Evolutionary conservation across 176 grass and related monocot genomes (phyloP).

Genomic region (Juncus inflexus): DNA sequence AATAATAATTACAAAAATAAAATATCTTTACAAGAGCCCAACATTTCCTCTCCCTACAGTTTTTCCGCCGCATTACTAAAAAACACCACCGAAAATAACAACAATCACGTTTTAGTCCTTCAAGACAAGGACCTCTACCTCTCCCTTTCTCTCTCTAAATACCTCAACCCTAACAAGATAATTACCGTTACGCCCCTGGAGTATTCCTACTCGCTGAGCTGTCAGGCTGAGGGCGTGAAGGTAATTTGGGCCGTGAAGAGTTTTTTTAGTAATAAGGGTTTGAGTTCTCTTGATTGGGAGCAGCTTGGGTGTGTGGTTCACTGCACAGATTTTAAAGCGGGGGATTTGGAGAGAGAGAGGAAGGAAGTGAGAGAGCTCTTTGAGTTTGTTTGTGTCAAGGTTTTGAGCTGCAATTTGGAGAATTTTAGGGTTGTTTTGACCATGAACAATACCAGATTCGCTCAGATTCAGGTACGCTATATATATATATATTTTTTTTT

Average conservation of each 20-base stretch:
- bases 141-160: slow-evolving; percentile 47
- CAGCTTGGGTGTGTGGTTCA: slow-evolving; percentile 51
- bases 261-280: slow-evolving; percentile 38
- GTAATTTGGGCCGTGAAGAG: slow-evolving; percentile 46
- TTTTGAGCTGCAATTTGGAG: slow-evolving; percentile 46
- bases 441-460: slow-evolving; percentile 72
- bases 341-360: slow-evolving; percentile 21
- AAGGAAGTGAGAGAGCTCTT: slow-evolving; percentile 59
- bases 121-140: slow-evolving; percentile 60
- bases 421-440: slow-evolving; percentile 59
- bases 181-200: slow-evolving; percentile 41
- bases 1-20: slow-evolving; percentile 10
- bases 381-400: slow-evolving; percentile 50
- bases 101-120: slow-evolving; percentile 50
- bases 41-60: slow-evolving; percentile 15
- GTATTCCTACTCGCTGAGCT: slow-evolving; percentile 24
- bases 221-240: slow-evolving; percentile 37
- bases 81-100: slow-evolving; percentile 30
- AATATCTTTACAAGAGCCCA: slow-evolving; percentile 52
- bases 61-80: slow-evolving; percentile 35
- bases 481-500: too few relatives aligned
- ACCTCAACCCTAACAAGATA: slow-evolving; percentile 59
- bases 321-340: slow-evolving; percentile 53
- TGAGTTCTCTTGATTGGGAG: slow-evolving; percentile 46
- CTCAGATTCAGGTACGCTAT: slow-evolving; percentile 71